Base-by-base conservation (phyloP, 2,329 filamentous ascomycete species). In the Massarina eburnea region DNA sequence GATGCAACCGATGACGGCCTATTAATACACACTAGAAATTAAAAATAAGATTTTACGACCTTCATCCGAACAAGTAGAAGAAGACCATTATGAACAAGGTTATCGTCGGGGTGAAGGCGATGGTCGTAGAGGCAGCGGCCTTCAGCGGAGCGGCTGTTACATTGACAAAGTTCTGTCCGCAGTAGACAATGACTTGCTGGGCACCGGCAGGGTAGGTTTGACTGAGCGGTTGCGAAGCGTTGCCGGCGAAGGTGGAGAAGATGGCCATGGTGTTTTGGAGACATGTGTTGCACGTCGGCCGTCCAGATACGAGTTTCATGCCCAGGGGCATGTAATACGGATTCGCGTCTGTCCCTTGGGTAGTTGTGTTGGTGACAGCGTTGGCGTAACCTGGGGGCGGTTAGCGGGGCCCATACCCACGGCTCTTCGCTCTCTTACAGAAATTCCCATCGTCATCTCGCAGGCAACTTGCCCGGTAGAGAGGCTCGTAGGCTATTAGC, bases 251-350 rank as follows among this genome's bases (percentile, higher is more conserved):
- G 1, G 80, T 71, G 42, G 87, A 83, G 69, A 88, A 96, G 15
- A 95, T 80, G 20, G 78, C 78, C 90, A 97, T 95, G 4, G 88
- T 92, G 49, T 88, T 77, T 61, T 85, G 78, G 34, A 94, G 76
- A 67, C 94, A 97, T 32, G 74, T 73, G 57, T 81, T 85, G 74
- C 94, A 99, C 1, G 74, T 82, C 1, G 91, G 89, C n/a, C 78
- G 76, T 18, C 80, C 80, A 12, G 75, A 77, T 0, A 89, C 88
- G 10, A 96, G 73, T 1, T 77, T 70, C 32, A 84, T 79, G 48
- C 94, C 94, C 44, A 95, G 79, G 0, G 91, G 89, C 3, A 97
- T 76, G 61, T 87, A 92, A 73, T 96, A 99, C 27, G 94, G 79
- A 62, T 91, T 92, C 26, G 83, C 80, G 66, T 94, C 86, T 24